phyloP scores from a whole-genome alignment of 1,284 basidiomycete species.

The Apiotrichum sp. region DNA sequence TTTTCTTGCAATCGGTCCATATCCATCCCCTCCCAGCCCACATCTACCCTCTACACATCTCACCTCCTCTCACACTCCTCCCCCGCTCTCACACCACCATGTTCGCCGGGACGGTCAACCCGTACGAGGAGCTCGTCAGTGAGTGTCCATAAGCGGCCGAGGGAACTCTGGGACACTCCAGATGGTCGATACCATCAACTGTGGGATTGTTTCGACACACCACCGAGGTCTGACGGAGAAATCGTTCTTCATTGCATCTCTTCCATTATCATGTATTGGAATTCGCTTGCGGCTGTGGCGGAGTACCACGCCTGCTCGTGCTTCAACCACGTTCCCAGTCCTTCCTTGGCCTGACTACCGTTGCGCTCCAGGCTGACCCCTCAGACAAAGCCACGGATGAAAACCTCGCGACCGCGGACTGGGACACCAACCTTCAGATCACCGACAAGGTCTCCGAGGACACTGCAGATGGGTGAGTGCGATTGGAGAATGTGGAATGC shows the following conservation, averaged over 20 bases:
- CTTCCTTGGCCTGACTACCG: too few species aligned
- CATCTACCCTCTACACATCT: neutral
- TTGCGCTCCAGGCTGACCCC: slow-evolving; percentile 3
- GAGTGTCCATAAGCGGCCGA: slow-evolving; percentile 41
- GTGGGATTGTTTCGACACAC: too few species aligned
- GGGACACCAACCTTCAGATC: slow-evolving; percentile 90
- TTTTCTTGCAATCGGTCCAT: neutral
- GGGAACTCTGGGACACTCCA: too few species aligned
- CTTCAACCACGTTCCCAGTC: too few species aligned
- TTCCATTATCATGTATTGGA: too few species aligned
- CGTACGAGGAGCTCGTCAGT: slow-evolving; percentile 93
- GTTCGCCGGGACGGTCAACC: slow-evolving; percentile 55
- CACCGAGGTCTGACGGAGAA: too few species aligned
- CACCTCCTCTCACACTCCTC: neutral
- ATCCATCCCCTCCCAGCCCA: too few species aligned
- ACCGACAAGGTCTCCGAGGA: slow-evolving; percentile 94
- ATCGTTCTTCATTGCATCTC: too few species aligned
- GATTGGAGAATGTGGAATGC: too few species aligned
- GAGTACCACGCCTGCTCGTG: too few species aligned
- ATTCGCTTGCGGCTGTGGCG: too few species aligned
- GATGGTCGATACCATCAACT: too few species aligned
- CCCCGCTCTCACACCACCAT: slow-evolving; percentile 24
- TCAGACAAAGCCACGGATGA: slow-evolving; percentile 90
- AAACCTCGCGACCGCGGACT: slow-evolving; percentile 88
- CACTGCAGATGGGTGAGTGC: slow-evolving; percentile 66